These are phyloP conservation scores for Pythium folliculosum DNA, from an alignment of 352 stramenopile genomes.

Conservation along the genomic window DNA sequence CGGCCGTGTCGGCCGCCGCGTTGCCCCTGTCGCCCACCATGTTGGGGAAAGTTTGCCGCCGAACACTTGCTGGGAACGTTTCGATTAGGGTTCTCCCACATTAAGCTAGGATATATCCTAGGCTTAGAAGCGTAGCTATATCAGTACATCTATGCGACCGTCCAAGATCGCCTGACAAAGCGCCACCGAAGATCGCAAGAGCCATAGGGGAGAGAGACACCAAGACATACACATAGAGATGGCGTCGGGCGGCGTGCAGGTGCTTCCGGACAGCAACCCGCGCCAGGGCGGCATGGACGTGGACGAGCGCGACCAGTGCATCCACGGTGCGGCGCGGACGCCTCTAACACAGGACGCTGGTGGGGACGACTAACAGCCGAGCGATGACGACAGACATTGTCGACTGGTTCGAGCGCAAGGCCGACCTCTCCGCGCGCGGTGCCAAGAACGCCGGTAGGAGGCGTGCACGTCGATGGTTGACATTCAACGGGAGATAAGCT, in stretches of 20 bases:
- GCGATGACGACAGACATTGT: constrained; percentile 86
- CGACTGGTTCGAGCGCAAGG: constrained; percentile 85
- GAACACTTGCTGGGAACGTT: too few species aligned
- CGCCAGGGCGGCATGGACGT: constrained; percentile 78
- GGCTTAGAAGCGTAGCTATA: too few species aligned
- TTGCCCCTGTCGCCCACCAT: neutral
- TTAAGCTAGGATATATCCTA: too few species aligned
- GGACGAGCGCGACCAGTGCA: constrained; percentile 80
- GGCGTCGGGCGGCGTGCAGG: constrained; percentile 78
- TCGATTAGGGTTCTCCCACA: too few species aligned
- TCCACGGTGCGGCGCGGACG: constrained; percentile 45
- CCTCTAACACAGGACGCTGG: neutral
- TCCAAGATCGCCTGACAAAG: constrained; percentile 4
- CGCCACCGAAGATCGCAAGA: neutral
- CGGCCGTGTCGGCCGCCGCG: neutral
- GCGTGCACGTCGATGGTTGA: too few species aligned
- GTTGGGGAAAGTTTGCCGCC: too few species aligned
- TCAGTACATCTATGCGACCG: neutral
- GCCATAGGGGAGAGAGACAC: neutral
- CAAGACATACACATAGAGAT: too few species aligned
- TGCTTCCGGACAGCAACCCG: constrained; percentile 70
- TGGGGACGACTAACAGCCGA: too few species aligned
- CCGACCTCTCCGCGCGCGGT: constrained; percentile 44
- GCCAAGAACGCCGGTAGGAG: constrained; percentile 51
- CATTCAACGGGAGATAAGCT: too few species aligned